Conservation (phyloP, 1,284 basidiomycete species). For the Papiliotrema fonsecae region DNA sequence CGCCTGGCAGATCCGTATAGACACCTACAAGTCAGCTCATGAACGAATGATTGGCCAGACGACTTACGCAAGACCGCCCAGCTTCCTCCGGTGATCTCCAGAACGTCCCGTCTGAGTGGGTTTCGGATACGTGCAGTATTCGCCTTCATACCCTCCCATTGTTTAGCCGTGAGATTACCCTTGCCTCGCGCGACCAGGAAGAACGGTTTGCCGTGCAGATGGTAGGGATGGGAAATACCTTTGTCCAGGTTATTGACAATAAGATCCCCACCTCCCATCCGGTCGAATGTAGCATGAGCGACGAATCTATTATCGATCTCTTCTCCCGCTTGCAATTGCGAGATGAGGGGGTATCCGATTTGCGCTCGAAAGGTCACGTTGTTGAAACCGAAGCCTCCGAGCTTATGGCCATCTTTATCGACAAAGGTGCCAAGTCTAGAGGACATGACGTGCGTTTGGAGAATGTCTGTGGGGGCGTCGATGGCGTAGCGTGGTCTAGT, state of each 20-base stretch:
- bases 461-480: conserved; percentile 14
- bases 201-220: conserved; percentile 31
- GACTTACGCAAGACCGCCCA: conserved; percentile 30
- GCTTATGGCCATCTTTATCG: conserved; percentile 10
- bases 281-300: conserved; percentile 22
- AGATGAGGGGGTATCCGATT: conserved; percentile 36
- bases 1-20: conserved; percentile 11
- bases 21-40: background rate
- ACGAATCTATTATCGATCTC: conserved; percentile 17
- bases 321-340: conserved; percentile 18
- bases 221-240: conserved; percentile 42
- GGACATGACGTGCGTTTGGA: conserved; percentile 18
- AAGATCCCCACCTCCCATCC: conserved; percentile 22
- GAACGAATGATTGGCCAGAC: background rate
- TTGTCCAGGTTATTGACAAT: conserved; percentile 45
- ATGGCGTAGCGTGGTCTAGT: conserved; percentile 28
- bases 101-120: conserved; percentile 46
- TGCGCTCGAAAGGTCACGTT: conserved; percentile 26
- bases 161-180: conserved; percentile 24
- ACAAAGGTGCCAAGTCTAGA: conserved; percentile 18
- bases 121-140: conserved; percentile 31
- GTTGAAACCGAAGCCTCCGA: conserved; percentile 24
- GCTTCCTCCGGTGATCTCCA: conserved; percentile 27
- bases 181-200: conserved; percentile 38
- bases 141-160: conserved; percentile 8